These are phyloP conservation scores for Trichosporon sp. DNA, from an alignment of 1,284 basidiomycete genomes.

Conservation along the genomic window DNA sequence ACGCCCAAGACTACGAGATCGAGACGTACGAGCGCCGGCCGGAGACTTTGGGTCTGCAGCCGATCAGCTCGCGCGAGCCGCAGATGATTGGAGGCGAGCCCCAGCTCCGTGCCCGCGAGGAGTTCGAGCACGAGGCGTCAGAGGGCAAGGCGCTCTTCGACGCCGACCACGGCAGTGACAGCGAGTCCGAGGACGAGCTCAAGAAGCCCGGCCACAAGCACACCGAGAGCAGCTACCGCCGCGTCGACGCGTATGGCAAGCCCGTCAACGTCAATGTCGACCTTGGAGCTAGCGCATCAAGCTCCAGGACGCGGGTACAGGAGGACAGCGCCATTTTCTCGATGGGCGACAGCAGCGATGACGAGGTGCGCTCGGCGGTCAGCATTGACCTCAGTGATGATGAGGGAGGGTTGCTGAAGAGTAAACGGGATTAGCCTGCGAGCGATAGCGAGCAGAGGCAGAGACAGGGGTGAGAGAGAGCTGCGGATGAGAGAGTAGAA, in stretches of 20 bases:
- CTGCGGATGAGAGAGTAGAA: background rate
- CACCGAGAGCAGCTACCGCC: slow-evolving; percentile 21
- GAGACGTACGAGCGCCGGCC: slow-evolving; percentile 64
- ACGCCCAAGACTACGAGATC: slow-evolving; percentile 89
- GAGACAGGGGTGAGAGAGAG: background rate
- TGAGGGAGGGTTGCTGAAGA: background rate
- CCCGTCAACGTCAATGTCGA: slow-evolving; percentile 33
- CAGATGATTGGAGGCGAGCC: background rate
- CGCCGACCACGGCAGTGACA: slow-evolving; percentile 65
- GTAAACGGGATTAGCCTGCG: background rate
- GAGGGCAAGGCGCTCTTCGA: slow-evolving; percentile 86
- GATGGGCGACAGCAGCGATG: slow-evolving; percentile 5
- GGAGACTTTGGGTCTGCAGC: slow-evolving; percentile 22
- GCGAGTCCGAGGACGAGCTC: slow-evolving; percentile 31
- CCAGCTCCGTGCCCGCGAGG: slow-evolving; percentile 25
- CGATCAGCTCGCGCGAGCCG: slow-evolving; percentile 19
- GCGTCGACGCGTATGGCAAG: slow-evolving; percentile 33
- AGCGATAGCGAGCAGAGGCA: background rate
- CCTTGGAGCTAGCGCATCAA: slow-evolving; percentile 10
- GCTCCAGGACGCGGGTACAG: slow-evolving; percentile 5
- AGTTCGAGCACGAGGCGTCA: slow-evolving; percentile 52
- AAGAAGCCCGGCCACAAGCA: slow-evolving; percentile 12
- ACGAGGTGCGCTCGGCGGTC: slow-evolving; percentile 9
- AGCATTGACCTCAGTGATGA: slow-evolving; percentile 10
- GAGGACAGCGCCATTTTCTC: slow-evolving; percentile 14